phyloP scores from a whole-genome alignment of 306 rosid species.

The Dicorynia guianensis region DNA sequence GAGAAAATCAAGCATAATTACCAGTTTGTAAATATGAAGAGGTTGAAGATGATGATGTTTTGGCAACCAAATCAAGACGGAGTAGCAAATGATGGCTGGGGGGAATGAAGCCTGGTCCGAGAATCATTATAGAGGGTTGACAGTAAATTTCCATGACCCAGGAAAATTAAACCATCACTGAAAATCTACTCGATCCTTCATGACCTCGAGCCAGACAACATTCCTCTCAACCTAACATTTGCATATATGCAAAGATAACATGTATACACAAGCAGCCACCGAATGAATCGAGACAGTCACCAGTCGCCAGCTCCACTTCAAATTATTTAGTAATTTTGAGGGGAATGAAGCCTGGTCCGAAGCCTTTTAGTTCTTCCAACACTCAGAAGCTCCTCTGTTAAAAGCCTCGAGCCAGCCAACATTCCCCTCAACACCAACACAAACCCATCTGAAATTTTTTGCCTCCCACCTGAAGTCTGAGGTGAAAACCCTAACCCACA shows the following conservation, averaged over 20 bases:
- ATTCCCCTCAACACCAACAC: conserved; percentile 66
- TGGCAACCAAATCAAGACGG: neutral
- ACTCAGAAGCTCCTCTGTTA: conserved; percentile 29
- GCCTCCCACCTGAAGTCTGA: neutral
- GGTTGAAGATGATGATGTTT: neutral
- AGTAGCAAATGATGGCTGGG: conserved; percentile 62
- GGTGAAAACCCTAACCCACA: conserved; percentile 57
- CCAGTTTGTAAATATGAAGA: too few species aligned
- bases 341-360: conserved; percentile 98
- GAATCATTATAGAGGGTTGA: conserved; percentile 47
- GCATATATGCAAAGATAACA: neutral
- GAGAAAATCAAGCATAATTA: too few species aligned
- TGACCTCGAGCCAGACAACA: conserved; percentile 89
- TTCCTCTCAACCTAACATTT: conserved; percentile 82
- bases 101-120: conserved; percentile 99
- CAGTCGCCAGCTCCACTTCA: too few species aligned
- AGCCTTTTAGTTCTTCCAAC: conserved; percentile 51
- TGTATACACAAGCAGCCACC: neutral
- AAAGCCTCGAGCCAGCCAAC: conserved; percentile 96
- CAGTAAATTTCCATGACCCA: conserved; percentile 19
- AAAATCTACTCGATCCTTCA: conserved; percentile 17
- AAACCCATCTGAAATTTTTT: neutral
- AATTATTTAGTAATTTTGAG: conserved; percentile 46
- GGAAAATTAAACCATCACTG: conserved; percentile 21
- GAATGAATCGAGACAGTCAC: neutral